phyloP scores from a whole-genome alignment of 164 flowering plant genomes.

The Buxus sempervirens region DNA sequence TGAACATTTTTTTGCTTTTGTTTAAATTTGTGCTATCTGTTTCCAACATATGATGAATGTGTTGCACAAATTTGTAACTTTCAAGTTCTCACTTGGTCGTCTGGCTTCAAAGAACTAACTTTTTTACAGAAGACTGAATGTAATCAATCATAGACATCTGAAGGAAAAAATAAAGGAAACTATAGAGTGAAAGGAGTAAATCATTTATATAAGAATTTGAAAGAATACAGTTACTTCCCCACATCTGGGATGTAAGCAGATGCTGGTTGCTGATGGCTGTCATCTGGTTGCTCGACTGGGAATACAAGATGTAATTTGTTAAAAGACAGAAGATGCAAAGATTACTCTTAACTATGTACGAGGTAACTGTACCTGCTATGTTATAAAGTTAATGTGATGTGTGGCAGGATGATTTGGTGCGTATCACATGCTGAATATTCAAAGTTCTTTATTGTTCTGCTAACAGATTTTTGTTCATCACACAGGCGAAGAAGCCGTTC shows the following conservation, averaged over 20 bases:
- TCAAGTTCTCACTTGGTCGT: slow-evolving; percentile 3
- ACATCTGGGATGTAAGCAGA: slow-evolving; percentile 64
- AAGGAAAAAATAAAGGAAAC: slow-evolving; percentile 7
- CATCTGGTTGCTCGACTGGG: slow-evolving; percentile 64
- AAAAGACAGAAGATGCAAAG: slow-evolving; percentile 76
- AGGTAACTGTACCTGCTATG: slow-evolving; percentile 68
- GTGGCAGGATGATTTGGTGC: slow-evolving; percentile 27
- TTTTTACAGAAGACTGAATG: slow-evolving; percentile 4
- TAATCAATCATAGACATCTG: slow-evolving; percentile 10
- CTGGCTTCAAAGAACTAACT: slow-evolving; percentile 8
- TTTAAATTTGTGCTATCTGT: slow-evolving; percentile 8
- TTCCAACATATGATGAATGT: slow-evolving; percentile 16
- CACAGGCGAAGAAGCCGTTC: slow-evolving; percentile 82
- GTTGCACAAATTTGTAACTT: slow-evolving; percentile 9
- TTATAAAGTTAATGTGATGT: slow-evolving; percentile 18
- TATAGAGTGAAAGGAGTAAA: slow-evolving; percentile 20
- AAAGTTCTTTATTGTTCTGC: background rate
- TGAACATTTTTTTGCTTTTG: slow-evolving; percentile 18
- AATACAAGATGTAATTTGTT: slow-evolving; percentile 63
- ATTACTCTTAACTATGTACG: slow-evolving; percentile 61
- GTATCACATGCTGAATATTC: background rate
- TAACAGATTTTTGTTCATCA: slow-evolving; percentile 14
- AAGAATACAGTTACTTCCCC: slow-evolving; percentile 42
- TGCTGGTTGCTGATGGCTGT: slow-evolving; percentile 67
- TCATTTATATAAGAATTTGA: slow-evolving; percentile 21